Evolutionary conservation across 176 grass and related monocot genomes (phyloP).

Genomic region (Oryza officinalis): DNA sequence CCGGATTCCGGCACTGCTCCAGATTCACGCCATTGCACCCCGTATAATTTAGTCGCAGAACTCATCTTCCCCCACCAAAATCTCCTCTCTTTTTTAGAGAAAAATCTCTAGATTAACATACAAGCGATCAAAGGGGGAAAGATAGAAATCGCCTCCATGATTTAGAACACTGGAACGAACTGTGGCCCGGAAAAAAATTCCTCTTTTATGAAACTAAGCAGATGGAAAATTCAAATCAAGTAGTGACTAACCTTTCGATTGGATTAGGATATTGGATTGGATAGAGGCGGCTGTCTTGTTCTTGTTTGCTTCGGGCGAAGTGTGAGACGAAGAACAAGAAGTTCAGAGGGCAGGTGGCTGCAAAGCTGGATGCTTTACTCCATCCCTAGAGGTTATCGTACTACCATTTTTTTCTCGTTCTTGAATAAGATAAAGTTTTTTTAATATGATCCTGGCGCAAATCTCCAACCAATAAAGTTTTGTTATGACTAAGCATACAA

Average conservation of each 20-base stretch:
- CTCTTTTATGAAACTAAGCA: conserved; percentile 6
- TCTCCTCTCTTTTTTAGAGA: neutral
- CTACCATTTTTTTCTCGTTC: neutral
- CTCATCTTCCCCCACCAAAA: conserved; percentile 3
- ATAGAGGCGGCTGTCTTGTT: conserved; percentile 5
- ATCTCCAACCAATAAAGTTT: conserved; percentile 40
- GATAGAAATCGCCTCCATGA: conserved; percentile 12
- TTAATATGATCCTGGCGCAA: conserved; percentile 22
- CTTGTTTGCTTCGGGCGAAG: conserved; percentile 23
- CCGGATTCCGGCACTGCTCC: conserved; percentile 31
- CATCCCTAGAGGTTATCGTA: conserved; percentile 29
- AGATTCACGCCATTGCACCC: conserved; percentile 40
- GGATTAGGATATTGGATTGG: conserved; percentile 27
- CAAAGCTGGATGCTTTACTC: conserved; percentile 34
- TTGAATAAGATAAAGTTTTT: conserved; percentile 8
- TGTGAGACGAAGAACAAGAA: conserved; percentile 25
- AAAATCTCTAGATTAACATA: neutral
- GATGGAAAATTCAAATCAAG: neutral
- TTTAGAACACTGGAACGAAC: neutral
- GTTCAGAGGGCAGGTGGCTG: conserved; percentile 29
- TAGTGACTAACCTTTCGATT: conserved; percentile 41
- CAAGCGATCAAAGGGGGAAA: neutral
- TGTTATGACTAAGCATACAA: conserved; percentile 30
- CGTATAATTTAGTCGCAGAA: neutral
- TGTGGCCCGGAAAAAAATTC: neutral